A percentile compares a stretch with the other conserved stretches of the same genome.
Evolutionary conservation across 2,329 filamentous ascomycete genomes (phyloP).

Genomic region (Diaporthe batatas): DNA sequence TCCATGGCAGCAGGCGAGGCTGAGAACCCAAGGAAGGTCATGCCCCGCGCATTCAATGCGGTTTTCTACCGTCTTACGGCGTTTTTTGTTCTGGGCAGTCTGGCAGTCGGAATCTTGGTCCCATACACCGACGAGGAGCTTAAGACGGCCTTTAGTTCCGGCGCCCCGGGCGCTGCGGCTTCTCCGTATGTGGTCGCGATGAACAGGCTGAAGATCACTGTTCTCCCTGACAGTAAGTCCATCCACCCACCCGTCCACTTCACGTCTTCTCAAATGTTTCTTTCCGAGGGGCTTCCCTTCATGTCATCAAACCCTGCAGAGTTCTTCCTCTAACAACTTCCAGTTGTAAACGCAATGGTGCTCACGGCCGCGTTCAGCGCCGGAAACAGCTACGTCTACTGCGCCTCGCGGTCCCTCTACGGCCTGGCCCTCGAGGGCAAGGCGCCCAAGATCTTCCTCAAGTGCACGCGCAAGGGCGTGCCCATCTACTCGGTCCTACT

Average conservation of each 20-base stretch:
- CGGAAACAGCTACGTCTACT: constrained; percentile 66
- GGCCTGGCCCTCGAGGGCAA: constrained; percentile 64
- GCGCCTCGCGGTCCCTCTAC: constrained; percentile 63
- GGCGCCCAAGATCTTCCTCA: constrained; percentile 58
- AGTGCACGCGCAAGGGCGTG: constrained; percentile 59
- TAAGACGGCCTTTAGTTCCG: constrained; percentile 63
- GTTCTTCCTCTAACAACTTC: not conserved
- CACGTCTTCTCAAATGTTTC: not conserved
- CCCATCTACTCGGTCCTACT: constrained; percentile 54
- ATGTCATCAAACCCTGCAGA: not conserved
- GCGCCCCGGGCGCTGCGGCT: constrained; percentile 64
- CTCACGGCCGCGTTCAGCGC: constrained; percentile 51
- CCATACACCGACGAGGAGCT: constrained; percentile 70
- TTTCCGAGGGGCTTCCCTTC: not conserved
- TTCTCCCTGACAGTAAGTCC: constrained; percentile 62
- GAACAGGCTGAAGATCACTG: constrained; percentile 56
- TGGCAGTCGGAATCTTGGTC: constrained; percentile 72
- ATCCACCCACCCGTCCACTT: too few relatives aligned
- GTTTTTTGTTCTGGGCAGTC: constrained; percentile 78
- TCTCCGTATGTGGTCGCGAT: constrained; percentile 60
- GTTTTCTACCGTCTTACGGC: constrained; percentile 79
- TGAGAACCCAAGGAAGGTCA: constrained; percentile 72
- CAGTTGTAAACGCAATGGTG: constrained; percentile 66
- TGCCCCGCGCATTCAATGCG: constrained; percentile 78
- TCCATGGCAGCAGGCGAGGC: constrained; percentile 69